Evolutionary conservation across 768 basidiomycete genomes (phyloP), one percentile per base, ranked within the genome.

Genomic region (Baorangia bicolor): DNA sequence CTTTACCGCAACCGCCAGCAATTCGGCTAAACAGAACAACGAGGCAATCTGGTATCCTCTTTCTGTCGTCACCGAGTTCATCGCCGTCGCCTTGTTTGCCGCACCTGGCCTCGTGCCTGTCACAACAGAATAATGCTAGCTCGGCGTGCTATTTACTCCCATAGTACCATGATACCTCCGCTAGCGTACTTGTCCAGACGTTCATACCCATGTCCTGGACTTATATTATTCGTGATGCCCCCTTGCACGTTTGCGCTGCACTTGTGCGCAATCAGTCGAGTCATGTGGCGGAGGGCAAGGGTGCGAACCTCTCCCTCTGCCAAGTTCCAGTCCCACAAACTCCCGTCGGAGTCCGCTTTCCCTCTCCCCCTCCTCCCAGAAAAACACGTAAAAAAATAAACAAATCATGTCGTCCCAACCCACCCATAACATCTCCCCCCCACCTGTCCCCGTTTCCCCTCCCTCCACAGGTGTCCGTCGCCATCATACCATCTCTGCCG

Each of bases 401-500:
- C 16, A 12, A 23, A 11, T 30, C 56, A 78, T 78, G 77, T 71
- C 77, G 38, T 66, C 73, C 14, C 73, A 73, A 59, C 46, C 67
- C 46, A 58, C 64, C n/a, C 70, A 75, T 62, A 70, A 72, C 37
- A 73, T 76, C 16, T 73, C 77, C 20, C 76, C 78, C 23, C 77
- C 78, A 28, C 76, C 77, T 20, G 72, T 69, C 34, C 67, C 77
- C 21, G 72, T 64, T 4, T 71, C 74, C 5, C 66, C 71, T 5
- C 70, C 73, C 20, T 69, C 75, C 25, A 69, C 71, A 14, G 78
- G 80, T 23, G 88, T 92, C n/a, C 78, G 90, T 63, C 83, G 90
- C 31, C 88, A 92, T 69, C 90, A 92, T 65, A 92, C 90, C 46
- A 91, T 92, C 72, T 82, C 90, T 30, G 82, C 88, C 12, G 78